Conservation (phyloP, 768 basidiomycete species). For the Psilocybe cyanescens region DNA sequence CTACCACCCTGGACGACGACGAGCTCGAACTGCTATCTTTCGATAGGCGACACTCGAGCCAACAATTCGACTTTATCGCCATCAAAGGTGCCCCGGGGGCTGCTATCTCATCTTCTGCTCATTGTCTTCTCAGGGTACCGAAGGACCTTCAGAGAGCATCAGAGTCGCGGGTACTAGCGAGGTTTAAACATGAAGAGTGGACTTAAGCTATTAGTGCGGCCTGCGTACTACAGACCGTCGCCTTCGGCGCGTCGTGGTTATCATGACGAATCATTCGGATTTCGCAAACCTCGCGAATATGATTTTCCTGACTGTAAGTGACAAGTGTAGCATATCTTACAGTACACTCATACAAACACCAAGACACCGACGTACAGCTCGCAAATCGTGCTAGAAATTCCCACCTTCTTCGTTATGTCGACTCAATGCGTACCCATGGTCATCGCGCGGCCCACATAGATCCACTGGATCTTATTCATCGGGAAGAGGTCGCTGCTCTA, state of each 20-base stretch:
- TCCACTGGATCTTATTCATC: slow-evolving; percentile 84
- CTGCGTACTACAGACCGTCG: background rate
- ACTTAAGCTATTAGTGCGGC: background rate
- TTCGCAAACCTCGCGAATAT: slow-evolving; percentile 65
- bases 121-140: no score
- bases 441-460: slow-evolving; percentile 88
- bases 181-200: background rate
- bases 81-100: background rate
- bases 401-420: slow-evolving; percentile 83
- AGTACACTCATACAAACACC: background rate
- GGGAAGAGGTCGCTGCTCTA: slow-evolving; percentile 79
- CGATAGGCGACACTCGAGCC: no score
- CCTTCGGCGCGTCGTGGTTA: slow-evolving; percentile 41
- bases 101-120: no score
- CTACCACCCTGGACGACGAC: background rate
- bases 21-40: background rate
- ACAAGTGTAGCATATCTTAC: background rate
- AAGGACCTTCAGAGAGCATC: no score
- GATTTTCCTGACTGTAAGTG: slow-evolving; percentile 73
- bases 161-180: background rate
- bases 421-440: slow-evolving; percentile 83
- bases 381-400: slow-evolving; percentile 70
- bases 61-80: background rate
- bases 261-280: slow-evolving; percentile 84
- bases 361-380: slow-evolving; percentile 70